Conservation (phyloP, 306 rosid genomes). For the Cicer yamashitae region DNA sequence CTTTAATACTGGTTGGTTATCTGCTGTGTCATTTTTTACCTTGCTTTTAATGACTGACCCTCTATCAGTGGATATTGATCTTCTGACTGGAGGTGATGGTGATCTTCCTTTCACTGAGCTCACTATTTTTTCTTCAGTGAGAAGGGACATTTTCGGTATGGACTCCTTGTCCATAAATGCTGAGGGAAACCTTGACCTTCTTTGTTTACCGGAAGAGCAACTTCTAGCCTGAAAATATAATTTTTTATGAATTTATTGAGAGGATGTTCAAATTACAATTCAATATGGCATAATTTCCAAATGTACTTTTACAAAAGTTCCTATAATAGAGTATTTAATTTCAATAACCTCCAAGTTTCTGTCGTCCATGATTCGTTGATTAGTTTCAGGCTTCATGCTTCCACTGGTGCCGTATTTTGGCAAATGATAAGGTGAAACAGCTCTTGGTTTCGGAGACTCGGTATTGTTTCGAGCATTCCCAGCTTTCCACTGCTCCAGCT, state of each 20-base stretch:
- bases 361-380: conserved; percentile 61
- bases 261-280: conserved; percentile 18
- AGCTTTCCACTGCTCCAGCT: conserved; percentile 67
- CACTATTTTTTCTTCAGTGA: conserved; percentile 62
- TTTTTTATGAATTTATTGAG: conserved; percentile 27
- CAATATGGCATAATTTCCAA: neutral
- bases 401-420: conserved; percentile 63
- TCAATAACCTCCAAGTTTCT: conserved; percentile 65
- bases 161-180: conserved; percentile 69
- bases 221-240: conserved; percentile 78
- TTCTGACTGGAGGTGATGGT: conserved; percentile 88
- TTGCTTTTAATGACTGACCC: conserved; percentile 74
- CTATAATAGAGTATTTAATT: neutral
- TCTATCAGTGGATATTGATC: conserved; percentile 90
- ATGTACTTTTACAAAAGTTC: conserved; percentile 4
- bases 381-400: conserved; percentile 58
- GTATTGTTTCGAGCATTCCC: conserved; percentile 55
- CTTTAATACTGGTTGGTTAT: conserved; percentile 69
- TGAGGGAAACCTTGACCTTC: conserved; percentile 86
- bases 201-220: conserved; percentile 94
- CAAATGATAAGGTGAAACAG: conserved; percentile 78
- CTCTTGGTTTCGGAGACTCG: conserved; percentile 75
- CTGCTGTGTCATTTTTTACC: conserved; percentile 60
- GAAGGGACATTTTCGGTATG: conserved; percentile 63
- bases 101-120: conserved; percentile 74